A percentile compares a stretch with the other conserved stretches of the same genome.
These are phyloP conservation scores for Neurospora sp. DNA, from an alignment of 495 filamentous ascomycete genomes.

Conservation along the genomic window DNA sequence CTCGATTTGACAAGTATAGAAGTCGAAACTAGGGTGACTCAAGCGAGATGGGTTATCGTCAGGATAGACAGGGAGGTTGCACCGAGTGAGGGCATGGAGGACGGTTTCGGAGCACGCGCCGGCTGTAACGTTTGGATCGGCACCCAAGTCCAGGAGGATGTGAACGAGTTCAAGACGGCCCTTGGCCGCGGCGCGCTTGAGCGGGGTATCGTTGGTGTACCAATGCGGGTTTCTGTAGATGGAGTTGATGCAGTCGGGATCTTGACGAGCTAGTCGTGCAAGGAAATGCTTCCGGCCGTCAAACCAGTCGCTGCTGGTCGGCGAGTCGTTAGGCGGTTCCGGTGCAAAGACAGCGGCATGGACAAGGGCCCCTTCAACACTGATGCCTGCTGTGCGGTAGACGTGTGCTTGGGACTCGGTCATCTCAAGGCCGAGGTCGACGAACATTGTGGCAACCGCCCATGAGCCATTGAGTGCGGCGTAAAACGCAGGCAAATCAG, in stretches of 20 bases:
- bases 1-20: background rate
- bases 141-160: background rate
- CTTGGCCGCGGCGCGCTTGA: background rate
- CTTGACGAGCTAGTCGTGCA: background rate
- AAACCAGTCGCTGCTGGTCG: background rate
- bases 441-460: background rate
- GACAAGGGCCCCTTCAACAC: background rate
- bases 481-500: background rate
- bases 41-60: background rate
- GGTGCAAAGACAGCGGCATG: background rate
- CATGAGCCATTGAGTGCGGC: background rate
- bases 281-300: background rate
- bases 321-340: background rate
- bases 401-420: background rate
- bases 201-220: background rate
- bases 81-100: background rate
- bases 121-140: background rate
- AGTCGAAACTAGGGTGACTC: background rate
- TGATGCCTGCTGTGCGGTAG: background rate
- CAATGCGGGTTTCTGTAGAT: background rate
- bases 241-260: background rate
- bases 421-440: background rate
- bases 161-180: background rate
- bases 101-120: background rate
- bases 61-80: background rate